Conservation (phyloP, 805 yeast species). For the Wickerhamomyces subpelliculosus region DNA sequence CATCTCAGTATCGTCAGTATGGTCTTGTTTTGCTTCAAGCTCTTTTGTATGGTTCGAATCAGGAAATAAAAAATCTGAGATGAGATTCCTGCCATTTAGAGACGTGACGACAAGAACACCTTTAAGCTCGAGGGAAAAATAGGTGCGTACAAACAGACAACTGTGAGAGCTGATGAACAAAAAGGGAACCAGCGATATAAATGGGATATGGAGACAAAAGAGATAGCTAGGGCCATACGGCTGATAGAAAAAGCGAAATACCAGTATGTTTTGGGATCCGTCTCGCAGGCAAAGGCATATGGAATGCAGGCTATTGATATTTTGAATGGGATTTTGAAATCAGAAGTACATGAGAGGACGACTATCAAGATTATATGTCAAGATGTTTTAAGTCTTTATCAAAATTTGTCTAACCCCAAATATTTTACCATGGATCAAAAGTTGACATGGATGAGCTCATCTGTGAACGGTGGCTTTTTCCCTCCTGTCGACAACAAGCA, state of each 20-base stretch:
- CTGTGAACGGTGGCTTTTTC: slow-evolving; percentile 6
- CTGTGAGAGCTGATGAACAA: too few species aligned
- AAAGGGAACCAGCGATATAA: too few species aligned
- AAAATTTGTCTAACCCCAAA: slow-evolving; percentile 2
- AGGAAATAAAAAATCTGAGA: background rate
- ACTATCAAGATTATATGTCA: background rate
- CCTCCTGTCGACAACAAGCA: slow-evolving; percentile 7
- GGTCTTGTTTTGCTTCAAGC: background rate
- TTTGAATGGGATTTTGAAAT: slow-evolving; percentile 1
- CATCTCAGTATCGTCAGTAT: background rate
- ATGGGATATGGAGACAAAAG: background rate
- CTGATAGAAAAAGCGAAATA: background rate
- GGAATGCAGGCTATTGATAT: slow-evolving; percentile 1
- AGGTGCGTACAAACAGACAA: too few species aligned
- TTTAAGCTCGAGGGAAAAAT: too few species aligned
- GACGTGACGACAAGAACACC: background rate
- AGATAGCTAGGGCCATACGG: background rate
- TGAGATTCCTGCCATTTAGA: background rate
- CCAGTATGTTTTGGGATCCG: background rate
- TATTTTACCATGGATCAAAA: slow-evolving; percentile 3
- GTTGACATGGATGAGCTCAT: slow-evolving; percentile 12
- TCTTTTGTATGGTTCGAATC: background rate
- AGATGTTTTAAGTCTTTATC: slow-evolving; percentile 3
- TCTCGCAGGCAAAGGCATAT: background rate
- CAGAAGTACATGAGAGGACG: slow-evolving; percentile 1